Base-by-base conservation (phyloP, 345 rosid genomes). In the Moringa oleifera region DNA sequence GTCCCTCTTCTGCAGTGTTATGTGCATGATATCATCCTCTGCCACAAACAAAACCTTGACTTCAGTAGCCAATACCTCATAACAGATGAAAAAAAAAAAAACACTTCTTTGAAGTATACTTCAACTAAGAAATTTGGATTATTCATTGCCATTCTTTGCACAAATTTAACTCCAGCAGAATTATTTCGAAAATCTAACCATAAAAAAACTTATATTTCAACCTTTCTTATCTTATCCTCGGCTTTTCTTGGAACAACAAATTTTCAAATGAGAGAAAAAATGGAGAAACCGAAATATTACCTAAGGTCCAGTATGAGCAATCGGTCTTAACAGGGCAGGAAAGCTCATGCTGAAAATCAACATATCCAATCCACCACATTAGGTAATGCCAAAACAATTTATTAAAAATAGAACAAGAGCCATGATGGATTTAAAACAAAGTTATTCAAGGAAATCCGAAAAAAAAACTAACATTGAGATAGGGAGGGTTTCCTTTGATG, bases 401-500 rank as follows among this genome's bases (percentile, higher is more conserved):
- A n/a, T n/a, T 11, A 11, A 33, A 5, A 33, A 33, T 33, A 33
- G 11, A 33, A 33, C 37, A 33, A 33, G 37, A 33, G 37, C 5
- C 5, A 33, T 4, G 11, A 33, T 33, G 37, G n/a, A n/a, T 33
- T 33, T 33, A 33, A 33, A 33, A 33, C 37, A 33, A 4, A 33
- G 5, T 33, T 33, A 11, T 33, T 4, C 5, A 23, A 53, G 25
- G 37, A 37, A 33, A 33, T 33, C 11, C 11, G 5, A 23, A 28
- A 58, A n/a, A n/a, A 19, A 31, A 33, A 76, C 87, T 64, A 25
- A 90, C 96, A 71, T 86, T 84, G 79, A 94, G 95, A 68, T 82
- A 94, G 57, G 96, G 97, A 73, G 97, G 86, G 78, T 85, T 90
- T 81, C 97, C 96, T 70, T 85, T 88, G 91, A 94, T 88, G 63